Evolutionary conservation across 2,329 filamentous ascomycete species (phyloP).

Genomic region (Domatiomyces catenatus): DNA sequence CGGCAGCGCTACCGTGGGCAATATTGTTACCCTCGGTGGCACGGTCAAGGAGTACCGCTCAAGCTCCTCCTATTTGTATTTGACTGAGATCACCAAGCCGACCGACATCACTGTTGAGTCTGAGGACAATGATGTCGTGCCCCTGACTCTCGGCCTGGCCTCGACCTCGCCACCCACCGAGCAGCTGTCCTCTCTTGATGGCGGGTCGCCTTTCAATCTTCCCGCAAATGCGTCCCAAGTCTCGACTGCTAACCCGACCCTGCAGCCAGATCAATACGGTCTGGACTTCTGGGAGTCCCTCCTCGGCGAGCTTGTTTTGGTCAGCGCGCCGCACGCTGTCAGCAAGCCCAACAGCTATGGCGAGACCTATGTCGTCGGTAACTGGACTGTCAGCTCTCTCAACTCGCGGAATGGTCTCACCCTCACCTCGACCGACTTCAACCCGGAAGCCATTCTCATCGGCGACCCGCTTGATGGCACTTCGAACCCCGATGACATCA

Average conservation of each 20-base stretch:
- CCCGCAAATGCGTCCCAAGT: conserved; percentile 47
- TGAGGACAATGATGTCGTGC: conserved; percentile 38
- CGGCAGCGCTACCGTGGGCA: conserved; percentile 41
- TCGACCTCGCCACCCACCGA: conserved; percentile 42
- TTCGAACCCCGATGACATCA: conserved; percentile 42
- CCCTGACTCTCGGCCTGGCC: conserved; percentile 46
- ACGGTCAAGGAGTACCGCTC: conserved; percentile 46
- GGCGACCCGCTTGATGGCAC: conserved; percentile 50
- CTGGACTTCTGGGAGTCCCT: conserved; percentile 62
- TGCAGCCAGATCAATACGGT: conserved; percentile 47
- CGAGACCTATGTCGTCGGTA: conserved; percentile 54
- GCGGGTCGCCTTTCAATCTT: conserved; percentile 48
- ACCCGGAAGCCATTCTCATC: conserved; percentile 54
- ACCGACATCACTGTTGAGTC: conserved; percentile 39
- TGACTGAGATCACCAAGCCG: conserved; percentile 48
- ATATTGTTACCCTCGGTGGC: conserved; percentile 44
- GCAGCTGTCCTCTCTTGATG: conserved; percentile 47
- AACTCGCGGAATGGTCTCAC: conserved; percentile 52
- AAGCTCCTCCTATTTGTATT: conserved; percentile 41
- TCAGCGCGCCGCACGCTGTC: conserved; percentile 42
- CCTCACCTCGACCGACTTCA: conserved; percentile 46
- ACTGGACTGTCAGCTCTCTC: conserved; percentile 47
- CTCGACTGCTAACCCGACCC: conserved; percentile 43
- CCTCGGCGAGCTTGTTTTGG: conserved; percentile 50
- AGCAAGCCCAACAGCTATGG: conserved; percentile 48